These are phyloP conservation scores for Avicennia marina DNA, from an alignment of 257 asterid species.

Conservation along the genomic window DNA sequence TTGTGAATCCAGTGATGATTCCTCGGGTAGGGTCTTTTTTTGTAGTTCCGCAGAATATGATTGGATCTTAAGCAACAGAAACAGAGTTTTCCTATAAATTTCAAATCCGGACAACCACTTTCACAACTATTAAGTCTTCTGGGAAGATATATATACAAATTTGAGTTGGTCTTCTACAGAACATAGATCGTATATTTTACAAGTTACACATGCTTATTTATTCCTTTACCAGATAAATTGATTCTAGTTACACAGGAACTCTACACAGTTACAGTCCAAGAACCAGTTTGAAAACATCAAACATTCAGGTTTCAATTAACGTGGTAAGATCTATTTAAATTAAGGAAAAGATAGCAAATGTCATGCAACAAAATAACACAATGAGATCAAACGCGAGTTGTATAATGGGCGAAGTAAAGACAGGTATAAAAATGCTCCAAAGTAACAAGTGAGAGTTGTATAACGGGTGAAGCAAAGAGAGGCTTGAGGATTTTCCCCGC, in stretches of 20 bases:
- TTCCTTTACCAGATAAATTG: neutral
- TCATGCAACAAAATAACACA: neutral
- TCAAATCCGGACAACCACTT: neutral
- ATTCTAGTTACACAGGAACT: slow-evolving; percentile 4
- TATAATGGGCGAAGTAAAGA: neutral
- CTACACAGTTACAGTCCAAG: neutral
- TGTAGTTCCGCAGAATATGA: neutral
- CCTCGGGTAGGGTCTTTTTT: neutral
- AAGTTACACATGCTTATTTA: neutral
- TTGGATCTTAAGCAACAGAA: neutral
- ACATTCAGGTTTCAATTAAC: neutral
- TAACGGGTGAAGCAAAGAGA: too few relatives aligned
- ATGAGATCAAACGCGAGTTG: neutral
- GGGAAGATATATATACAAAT: neutral
- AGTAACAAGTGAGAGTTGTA: too few relatives aligned
- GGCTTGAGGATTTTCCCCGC: too few relatives aligned
- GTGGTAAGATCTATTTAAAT: neutral
- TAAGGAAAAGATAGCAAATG: neutral
- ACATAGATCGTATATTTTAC: neutral
- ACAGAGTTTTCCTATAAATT: neutral
- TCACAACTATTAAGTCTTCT: neutral
- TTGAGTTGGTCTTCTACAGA: neutral
- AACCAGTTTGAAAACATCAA: neutral
- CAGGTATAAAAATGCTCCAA: neutral
- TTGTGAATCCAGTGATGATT: neutral